phyloP scores from a whole-genome alignment of 805 yeast species.

The Hanseniaspora mollemarum region DNA sequence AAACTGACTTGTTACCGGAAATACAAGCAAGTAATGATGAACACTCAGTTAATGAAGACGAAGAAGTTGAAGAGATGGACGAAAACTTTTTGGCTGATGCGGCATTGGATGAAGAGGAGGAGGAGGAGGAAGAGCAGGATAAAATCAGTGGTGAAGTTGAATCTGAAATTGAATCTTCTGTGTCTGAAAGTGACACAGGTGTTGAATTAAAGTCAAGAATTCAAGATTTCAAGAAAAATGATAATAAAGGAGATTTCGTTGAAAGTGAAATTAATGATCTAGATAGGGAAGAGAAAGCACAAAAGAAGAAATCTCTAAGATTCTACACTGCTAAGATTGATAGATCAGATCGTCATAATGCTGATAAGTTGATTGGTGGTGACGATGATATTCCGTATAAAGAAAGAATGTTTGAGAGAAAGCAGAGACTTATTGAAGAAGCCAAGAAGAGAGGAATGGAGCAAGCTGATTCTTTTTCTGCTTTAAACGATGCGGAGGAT shows the following conservation, averaged over 20 bases:
- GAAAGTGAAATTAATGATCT: conserved; percentile 67
- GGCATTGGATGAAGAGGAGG: conserved; percentile 24
- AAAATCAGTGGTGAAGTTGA: conserved; percentile 19
- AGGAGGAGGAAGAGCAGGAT: conserved; percentile 22
- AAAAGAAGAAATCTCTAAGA: conserved; percentile 69
- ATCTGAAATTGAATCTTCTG: conserved; percentile 21
- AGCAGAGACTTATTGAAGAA: conserved; percentile 73
- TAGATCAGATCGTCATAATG: conserved; percentile 57
- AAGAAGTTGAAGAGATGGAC: conserved; percentile 19
- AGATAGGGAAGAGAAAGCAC: conserved; percentile 75
- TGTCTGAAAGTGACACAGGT: conserved; percentile 23
- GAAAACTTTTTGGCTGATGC: conserved; percentile 20
- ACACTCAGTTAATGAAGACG: conserved; percentile 23
- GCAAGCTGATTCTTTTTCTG: conserved; percentile 37
- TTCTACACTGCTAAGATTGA: conserved; percentile 96
- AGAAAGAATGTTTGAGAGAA: conserved; percentile 82
- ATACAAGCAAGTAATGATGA: conserved; percentile 21
- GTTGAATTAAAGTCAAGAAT: conserved; percentile 25
- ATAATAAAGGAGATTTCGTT: conserved; percentile 42
- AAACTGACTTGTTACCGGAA: conserved; percentile 48
- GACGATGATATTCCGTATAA: conserved; percentile 85
- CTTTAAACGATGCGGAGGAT: conserved; percentile 34
- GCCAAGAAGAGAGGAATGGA: conserved; percentile 75
- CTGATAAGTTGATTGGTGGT: conserved; percentile 49
- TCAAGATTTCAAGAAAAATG: conserved; percentile 20